These are phyloP conservation scores for Sporopachydermia cereana DNA, from an alignment of 1,139 yeast genomes.

Conservation along the genomic window DNA sequence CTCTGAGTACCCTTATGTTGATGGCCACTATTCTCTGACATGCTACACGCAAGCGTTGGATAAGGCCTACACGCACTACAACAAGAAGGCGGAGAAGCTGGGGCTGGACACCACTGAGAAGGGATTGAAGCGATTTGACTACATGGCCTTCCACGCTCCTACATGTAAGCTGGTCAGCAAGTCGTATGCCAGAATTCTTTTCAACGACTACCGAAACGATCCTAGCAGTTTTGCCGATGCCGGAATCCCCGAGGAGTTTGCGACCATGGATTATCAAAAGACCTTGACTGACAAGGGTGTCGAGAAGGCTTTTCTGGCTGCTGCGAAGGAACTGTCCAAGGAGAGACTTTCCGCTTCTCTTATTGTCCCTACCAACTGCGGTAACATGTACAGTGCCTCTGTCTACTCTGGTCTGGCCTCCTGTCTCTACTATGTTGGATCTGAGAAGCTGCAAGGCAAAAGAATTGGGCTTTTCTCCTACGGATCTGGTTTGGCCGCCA, in stretches of 20 bases:
- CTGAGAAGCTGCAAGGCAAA: conserved; percentile 64
- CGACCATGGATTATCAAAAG: conserved; percentile 57
- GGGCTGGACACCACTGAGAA: conserved; percentile 20
- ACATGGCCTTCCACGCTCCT: conserved; percentile 96
- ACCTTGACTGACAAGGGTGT: conserved; percentile 69
- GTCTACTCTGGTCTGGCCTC: conserved; percentile 84
- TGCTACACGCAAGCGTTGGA: conserved; percentile 95
- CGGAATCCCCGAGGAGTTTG: conserved; percentile 55
- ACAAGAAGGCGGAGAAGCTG: conserved; percentile 57
- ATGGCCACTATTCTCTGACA: conserved; percentile 89
- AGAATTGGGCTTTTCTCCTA: conserved; percentile 90
- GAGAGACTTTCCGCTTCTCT: conserved; percentile 73
- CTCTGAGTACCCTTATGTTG: conserved; percentile 93
- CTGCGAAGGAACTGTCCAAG: conserved; percentile 61
- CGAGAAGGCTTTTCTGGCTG: conserved; percentile 75
- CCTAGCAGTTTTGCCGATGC: conserved; percentile 32
- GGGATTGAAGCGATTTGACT: conserved; percentile 66
- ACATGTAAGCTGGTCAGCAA: conserved; percentile 92
- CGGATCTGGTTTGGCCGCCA: conserved; percentile 96
- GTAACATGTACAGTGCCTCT: conserved; percentile 97
- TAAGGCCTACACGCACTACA: conserved; percentile 71
- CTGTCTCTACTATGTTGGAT: conserved; percentile 61
- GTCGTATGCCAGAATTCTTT: conserved; percentile 84
- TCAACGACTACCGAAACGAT: conserved; percentile 72
- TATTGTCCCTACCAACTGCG: conserved; percentile 88